phyloP scores from a whole-genome alignment of 768 basidiomycete genomes.

The Tylopilus plumbeoviolaceoides region DNA sequence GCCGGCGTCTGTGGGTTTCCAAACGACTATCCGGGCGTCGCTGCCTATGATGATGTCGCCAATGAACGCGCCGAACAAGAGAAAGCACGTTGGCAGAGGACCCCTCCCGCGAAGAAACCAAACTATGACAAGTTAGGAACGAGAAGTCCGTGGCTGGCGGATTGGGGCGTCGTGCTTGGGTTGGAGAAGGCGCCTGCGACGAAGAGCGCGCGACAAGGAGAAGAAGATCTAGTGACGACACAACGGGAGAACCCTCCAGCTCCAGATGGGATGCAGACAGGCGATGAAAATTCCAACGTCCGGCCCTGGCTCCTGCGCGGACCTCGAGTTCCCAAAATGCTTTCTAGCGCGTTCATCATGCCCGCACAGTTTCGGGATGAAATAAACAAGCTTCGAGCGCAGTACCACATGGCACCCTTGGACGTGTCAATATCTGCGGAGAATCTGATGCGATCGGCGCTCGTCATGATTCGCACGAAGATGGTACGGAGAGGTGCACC shows the following conservation, averaged over 20 bases:
- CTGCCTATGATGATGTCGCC: constrained; percentile 51
- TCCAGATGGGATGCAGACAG: constrained; percentile 11
- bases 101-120: constrained; percentile 83
- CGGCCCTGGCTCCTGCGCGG: constrained; percentile 74
- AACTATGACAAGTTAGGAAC: constrained; percentile 66
- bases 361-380: constrained; percentile 45
- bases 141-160: constrained; percentile 67
- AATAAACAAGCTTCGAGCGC: constrained; percentile 57
- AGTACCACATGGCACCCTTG: constrained; percentile 45
- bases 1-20: constrained; percentile 75
- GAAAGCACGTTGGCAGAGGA: constrained; percentile 63
- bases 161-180: constrained; percentile 74
- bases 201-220: constrained; percentile 11
- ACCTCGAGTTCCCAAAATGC: constrained; percentile 40
- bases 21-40: constrained; percentile 65
- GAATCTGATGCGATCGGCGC: constrained; percentile 52
- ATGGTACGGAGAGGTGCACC: constrained; percentile 69
- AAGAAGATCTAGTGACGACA: constrained; percentile 47
- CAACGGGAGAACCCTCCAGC: constrained; percentile 45
- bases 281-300: constrained; percentile 4
- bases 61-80: constrained; percentile 50
- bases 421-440: constrained; percentile 32
- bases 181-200: constrained; percentile 25
- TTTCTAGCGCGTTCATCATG: constrained; percentile 42
- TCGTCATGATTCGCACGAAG: constrained; percentile 62